Conservation (phyloP, 176 grass and related monocot genomes). For the Carex kokanica region DNA sequence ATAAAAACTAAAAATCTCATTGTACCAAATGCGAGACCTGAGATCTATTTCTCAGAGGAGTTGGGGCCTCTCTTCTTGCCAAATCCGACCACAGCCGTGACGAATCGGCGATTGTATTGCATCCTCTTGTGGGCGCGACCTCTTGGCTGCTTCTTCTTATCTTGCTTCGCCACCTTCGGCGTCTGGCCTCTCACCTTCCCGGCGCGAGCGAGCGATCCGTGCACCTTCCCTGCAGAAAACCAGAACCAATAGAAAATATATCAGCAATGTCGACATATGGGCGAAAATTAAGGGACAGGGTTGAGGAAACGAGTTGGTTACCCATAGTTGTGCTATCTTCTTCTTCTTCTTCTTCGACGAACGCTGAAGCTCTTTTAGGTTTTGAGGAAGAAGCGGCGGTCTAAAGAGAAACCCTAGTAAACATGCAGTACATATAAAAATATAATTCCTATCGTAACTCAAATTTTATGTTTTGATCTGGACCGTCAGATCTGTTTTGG, state of each 20-base stretch:
- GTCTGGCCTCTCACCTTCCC: constrained; percentile 80
- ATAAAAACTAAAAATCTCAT: background rate
- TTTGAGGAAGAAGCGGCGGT: background rate
- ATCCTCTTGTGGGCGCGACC: constrained; percentile 67
- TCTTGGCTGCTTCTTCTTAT: constrained; percentile 73
- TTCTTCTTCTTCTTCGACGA: background rate
- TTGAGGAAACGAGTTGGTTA: constrained; percentile 11
- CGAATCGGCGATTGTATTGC: constrained; percentile 84
- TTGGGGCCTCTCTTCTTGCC: constrained; percentile 84
- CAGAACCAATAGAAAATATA: background rate
- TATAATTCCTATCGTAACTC: no score
- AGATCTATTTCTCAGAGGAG: constrained; percentile 79
- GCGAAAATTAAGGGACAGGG: background rate
- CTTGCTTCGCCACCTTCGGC: constrained; percentile 87
- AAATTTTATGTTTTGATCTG: no score
- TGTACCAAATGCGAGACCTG: background rate
- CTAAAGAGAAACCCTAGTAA: background rate
- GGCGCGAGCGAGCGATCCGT: constrained; percentile 65
- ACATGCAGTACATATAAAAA: background rate
- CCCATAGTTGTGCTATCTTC: constrained; percentile 36
- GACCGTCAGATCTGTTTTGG: no score
- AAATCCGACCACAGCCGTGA: constrained; percentile 77
- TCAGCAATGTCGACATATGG: background rate
- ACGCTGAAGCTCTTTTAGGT: background rate
- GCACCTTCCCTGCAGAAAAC: constrained; percentile 56